Percentiles rank a stretch among this genome's conserved stretches.
phyloP scores from a whole-genome alignment of 331 rosid species.

The Malus hybrid region DNA sequence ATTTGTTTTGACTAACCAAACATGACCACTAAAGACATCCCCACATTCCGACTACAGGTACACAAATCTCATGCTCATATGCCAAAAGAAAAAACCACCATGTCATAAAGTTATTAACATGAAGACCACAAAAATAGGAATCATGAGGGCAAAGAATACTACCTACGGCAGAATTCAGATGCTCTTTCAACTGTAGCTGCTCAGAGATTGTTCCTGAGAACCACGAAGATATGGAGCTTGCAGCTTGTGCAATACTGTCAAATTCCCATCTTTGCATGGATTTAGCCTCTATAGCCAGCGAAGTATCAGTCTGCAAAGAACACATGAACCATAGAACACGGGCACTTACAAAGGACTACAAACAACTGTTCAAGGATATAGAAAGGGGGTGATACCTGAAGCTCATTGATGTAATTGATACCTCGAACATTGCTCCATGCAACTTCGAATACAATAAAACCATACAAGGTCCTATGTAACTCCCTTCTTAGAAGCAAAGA shows the following conservation, averaged over 20 bases:
- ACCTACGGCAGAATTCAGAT: slow-evolving; percentile 68
- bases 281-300: slow-evolving; percentile 73
- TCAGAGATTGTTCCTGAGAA: slow-evolving; percentile 69
- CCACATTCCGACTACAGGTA: not conserved
- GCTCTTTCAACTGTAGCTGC: slow-evolving; percentile 48
- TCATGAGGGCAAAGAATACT: not conserved
- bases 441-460: slow-evolving; percentile 85
- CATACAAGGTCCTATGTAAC: slow-evolving; percentile 73
- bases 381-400: slow-evolving; percentile 53
- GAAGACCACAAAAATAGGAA: not conserved
- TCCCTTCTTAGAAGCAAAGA: slow-evolving; percentile 61
- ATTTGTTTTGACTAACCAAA: not conserved
- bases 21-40: not conserved
- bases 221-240: slow-evolving; percentile 68
- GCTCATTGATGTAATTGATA: slow-evolving; percentile 85
- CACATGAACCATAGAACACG: slow-evolving; percentile 9
- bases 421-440: slow-evolving; percentile 82
- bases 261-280: slow-evolving; percentile 94
- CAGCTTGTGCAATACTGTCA: slow-evolving; percentile 82
- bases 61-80: not conserved
- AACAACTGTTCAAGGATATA: slow-evolving; percentile 11
- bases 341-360: slow-evolving; percentile 3
- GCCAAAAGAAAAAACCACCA: too few relatives aligned
- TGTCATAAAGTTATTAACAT: not conserved
- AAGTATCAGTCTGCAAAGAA: slow-evolving; percentile 76